Evolutionary conservation across 2,329 filamentous ascomycete genomes (phyloP), one percentile per base, ranked within the genome.

Genomic region (Alternaria novae-zelandiae): DNA sequence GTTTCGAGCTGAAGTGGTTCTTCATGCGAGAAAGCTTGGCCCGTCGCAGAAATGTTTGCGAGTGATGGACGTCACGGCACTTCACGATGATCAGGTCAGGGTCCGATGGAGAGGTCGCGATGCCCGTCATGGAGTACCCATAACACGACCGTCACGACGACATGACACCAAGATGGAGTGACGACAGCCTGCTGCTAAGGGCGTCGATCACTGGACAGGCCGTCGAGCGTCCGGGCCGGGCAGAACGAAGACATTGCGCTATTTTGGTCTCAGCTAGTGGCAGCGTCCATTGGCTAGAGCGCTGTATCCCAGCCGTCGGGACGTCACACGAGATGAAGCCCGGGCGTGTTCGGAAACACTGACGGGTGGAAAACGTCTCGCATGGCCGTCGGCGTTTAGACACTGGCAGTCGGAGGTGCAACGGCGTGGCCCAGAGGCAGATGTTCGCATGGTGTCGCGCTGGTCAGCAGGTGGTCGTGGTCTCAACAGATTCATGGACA

Each of bases 1-100:
- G 73, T 70, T 73, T 73, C 65, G 68, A 70, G 57, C 53, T 67
- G 61, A 62, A 70, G 64, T 61, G 67, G 67, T 61, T 17, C 41
- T 70, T 70, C 59, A 78, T 78, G 74, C 74, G 56, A 50, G 41
- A 11, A 59, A 53, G 59, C 68, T 70, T 74, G 67, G 71, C 67
- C 53, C 62, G 70, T 71, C 64, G 57, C 69, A 72, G 64, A 51
- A 53, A 63, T 67, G 70, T 74, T 75, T 75, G 62, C 66, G 55
- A 57, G 57, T 28, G 28, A 23, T n/a, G 45, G 54, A 56, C 45
- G 50, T 26, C 49, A 30, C 47, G 36, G 26, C 45, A 59, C 45
- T 17, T 26, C 5, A 30, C 21, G 15, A 36, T n/a, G 32, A 15
- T 23, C 46, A 41, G 26, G 53, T 32, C 36, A 43, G 26, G 23